These are phyloP conservation scores for Teratosphaeria gauchensis DNA, from an alignment of 2,329 filamentous ascomycete species.

Conservation along the genomic window DNA sequence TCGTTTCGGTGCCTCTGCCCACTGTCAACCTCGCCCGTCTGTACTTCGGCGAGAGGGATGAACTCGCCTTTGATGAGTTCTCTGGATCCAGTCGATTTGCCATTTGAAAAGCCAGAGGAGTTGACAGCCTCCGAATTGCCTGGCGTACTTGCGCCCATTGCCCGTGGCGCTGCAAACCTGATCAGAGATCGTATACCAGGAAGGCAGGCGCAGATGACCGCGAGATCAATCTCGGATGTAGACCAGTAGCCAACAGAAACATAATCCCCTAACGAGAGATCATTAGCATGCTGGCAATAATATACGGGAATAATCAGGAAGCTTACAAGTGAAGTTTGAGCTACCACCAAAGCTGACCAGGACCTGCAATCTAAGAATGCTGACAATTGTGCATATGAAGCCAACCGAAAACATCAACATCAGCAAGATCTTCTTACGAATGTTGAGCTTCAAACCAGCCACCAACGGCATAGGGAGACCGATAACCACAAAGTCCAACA, in stretches of 20 bases:
- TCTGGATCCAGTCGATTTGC: not conserved
- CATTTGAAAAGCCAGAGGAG: not conserved
- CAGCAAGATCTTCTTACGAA: conserved; percentile 6
- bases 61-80: not conserved
- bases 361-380: conserved; percentile 7
- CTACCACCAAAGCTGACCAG: conserved; percentile 6
- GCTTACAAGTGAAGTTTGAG: conserved; percentile 6
- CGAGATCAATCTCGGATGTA: conserved; percentile 6
- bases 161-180: not conserved
- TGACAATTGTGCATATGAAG: conserved; percentile 6
- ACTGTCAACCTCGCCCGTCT: not conserved
- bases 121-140: not conserved
- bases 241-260: conserved; percentile 6
- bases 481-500: conserved; percentile 14
- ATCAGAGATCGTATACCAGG: conserved; percentile 5
- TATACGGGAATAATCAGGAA: not conserved
- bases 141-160: conserved; percentile 5
- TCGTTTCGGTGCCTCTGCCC: not conserved
- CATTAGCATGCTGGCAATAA: not conserved
- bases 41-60: not conserved
- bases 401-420: conserved; percentile 8
- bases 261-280: not conserved
- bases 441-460: conserved; percentile 6
- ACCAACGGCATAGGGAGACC: conserved; percentile 11
- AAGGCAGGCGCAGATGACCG: conserved; percentile 9